These are phyloP conservation scores for Babesia bigemina DNA, from an alignment of 169 alveolate genomes.

Conservation along the genomic window DNA sequence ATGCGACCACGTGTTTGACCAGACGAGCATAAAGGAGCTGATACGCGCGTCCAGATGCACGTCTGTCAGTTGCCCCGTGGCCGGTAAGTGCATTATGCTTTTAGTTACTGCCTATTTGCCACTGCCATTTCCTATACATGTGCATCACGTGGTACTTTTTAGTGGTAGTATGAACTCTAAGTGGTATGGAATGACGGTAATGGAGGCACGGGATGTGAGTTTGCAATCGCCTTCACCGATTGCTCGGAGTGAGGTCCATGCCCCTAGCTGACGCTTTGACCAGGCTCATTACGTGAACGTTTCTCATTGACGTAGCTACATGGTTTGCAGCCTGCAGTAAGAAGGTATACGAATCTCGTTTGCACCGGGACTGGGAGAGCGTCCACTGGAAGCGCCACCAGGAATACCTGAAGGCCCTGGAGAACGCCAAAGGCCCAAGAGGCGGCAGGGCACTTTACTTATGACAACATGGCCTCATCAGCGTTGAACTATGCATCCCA, in stretches of 20 bases:
- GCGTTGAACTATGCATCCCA: constrained; percentile 71
- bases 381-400: constrained; percentile 71
- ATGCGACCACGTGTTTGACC: constrained; percentile 78
- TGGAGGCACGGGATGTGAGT: too few species aligned
- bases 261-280: too few species aligned
- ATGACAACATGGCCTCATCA: constrained; percentile 40
- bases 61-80: constrained; percentile 74
- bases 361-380: constrained; percentile 78
- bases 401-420: constrained; percentile 33
- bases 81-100: constrained; percentile 39
- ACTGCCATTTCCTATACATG: too few species aligned
- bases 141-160: too few species aligned
- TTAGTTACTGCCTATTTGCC: not conserved
- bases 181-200: too few species aligned
- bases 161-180: too few species aligned
- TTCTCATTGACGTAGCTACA: too few species aligned
- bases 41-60: constrained; percentile 45
- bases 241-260: too few species aligned
- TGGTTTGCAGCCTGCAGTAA: constrained; percentile 72
- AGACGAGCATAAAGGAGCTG: constrained; percentile 59
- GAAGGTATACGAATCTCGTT: constrained; percentile 66
- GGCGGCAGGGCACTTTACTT: constrained; percentile 22
- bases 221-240: too few species aligned
- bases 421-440: constrained; percentile 1
- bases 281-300: too few species aligned